Base-by-base conservation (phyloP, 192 early-diverging fungal species). In the Podila epigama region DNA sequence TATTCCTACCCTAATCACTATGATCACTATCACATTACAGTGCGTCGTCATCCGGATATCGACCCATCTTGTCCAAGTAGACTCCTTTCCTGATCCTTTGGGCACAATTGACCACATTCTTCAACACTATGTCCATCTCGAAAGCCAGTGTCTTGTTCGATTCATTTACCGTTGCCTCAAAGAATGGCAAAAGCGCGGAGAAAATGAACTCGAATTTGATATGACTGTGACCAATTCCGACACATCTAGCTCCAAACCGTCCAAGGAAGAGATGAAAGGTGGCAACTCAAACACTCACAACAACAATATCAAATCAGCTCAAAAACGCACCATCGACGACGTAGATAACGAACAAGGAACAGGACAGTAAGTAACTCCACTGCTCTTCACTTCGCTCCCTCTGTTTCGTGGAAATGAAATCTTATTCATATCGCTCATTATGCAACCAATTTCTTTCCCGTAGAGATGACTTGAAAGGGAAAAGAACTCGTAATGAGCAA, bases 101-200 rank as follows among this genome's bases (percentile, higher is more conserved):
- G 5, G 31, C 12, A 48, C 53, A 9, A 28, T 77, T 2, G 42
- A 62, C 27, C 28, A 63, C 15, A n/a, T 68, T 5, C 56, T 77
- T 4, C 31, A 22, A 5, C 44, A 62, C 8, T 77, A 62, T 33
- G 29, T 20, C 4, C 65, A 77, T 42, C 36, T 77, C 0, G 73
- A 77, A 27, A 44, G 20, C 10, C 60, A 61, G 11, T 8, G 67
- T 2, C 41, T 77, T 8, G 39, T 42, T 9, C 35, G 53, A 0
- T 10, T 68, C n/a, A 51, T 77, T 12, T 27, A 2, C 8, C 35
- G 35, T 4, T 57, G 42, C 27, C 22, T 77, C 1, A 39, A 75
- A 3, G 55, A 54, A 32, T 28, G 36, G 13, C 50, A 42, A 27
- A 13, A 16, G 15, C n/a, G 18, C 11, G 51, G 34, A 12, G 8